Conservation (phyloP, 73 alveolate genomes). For the Breviolum minutum region DNA sequence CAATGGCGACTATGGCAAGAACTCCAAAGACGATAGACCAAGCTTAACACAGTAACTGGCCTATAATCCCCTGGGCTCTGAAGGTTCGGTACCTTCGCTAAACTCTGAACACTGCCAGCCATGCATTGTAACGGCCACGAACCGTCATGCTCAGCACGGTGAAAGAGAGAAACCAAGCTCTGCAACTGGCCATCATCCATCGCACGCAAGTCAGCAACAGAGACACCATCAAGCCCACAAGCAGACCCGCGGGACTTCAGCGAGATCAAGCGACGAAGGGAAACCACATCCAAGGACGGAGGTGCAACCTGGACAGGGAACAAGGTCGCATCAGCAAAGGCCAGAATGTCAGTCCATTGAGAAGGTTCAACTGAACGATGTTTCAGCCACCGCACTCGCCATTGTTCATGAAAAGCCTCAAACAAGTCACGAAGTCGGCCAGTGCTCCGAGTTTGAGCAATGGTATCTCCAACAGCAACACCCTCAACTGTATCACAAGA, state of each 20-base stretch:
- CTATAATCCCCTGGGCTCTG: background rate
- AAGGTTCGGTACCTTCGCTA: background rate
- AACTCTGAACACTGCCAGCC: background rate
- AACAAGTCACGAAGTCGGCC: background rate
- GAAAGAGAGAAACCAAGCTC: background rate
- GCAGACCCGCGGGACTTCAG: background rate
- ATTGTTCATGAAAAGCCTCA: background rate
- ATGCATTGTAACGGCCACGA: background rate
- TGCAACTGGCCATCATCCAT: background rate
- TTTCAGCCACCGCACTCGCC: background rate
- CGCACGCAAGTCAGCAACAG: background rate
- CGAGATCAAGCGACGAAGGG: background rate
- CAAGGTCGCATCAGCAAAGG: background rate
- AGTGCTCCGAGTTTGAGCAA: background rate
- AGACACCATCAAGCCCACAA: background rate
- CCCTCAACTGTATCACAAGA: background rate
- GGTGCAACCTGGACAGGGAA: background rate
- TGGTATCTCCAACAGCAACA: background rate
- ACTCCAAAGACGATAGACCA: background rate
- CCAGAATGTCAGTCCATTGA: background rate
- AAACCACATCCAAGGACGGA: background rate
- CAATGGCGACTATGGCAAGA: background rate
- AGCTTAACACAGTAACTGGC: background rate
- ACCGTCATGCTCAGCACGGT: background rate
- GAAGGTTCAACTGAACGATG: background rate